These are phyloP conservation scores for Aureobasidium uvarum DNA, from an alignment of 2,329 filamentous ascomycete genomes.

Conservation along the genomic window DNA sequence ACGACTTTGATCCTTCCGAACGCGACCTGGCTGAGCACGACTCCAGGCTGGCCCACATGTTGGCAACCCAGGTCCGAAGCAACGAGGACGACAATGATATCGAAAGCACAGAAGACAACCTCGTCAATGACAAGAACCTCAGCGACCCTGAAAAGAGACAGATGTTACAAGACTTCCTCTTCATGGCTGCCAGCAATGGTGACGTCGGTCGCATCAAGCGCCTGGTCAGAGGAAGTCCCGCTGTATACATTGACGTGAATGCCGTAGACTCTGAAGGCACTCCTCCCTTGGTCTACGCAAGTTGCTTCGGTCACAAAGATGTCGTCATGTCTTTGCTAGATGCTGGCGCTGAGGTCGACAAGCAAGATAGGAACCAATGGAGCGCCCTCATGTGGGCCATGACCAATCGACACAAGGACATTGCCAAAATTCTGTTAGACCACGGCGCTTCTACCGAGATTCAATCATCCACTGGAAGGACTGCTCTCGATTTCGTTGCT, in stretches of 20 bases:
- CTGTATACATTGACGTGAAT: slow-evolving; percentile 77
- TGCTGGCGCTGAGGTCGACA: slow-evolving; percentile 84
- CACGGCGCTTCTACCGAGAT: slow-evolving; percentile 94
- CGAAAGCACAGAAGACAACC: slow-evolving; percentile 75
- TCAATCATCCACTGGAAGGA: slow-evolving; percentile 89
- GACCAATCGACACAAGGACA: slow-evolving; percentile 96
- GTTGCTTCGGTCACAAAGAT: slow-evolving; percentile 92
- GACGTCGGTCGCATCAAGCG: slow-evolving; percentile 77
- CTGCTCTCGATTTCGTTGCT: slow-evolving; percentile 91
- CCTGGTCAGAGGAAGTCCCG: slow-evolving; percentile 71
- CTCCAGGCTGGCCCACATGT: slow-evolving; percentile 87
- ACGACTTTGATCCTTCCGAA: slow-evolving; percentile 63
- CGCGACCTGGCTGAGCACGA: slow-evolving; percentile 66
- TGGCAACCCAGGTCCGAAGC: slow-evolving; percentile 88
- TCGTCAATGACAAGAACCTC: slow-evolving; percentile 71
- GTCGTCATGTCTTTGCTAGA: slow-evolving; percentile 82
- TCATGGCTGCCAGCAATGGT: slow-evolving; percentile 95
- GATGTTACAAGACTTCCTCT: slow-evolving; percentile 80
- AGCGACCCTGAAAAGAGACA: slow-evolving; percentile 74
- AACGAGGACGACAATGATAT: slow-evolving; percentile 62
- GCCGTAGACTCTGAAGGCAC: slow-evolving; percentile 91
- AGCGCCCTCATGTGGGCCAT: slow-evolving; percentile 99
- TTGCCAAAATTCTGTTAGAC: slow-evolving; percentile 88
- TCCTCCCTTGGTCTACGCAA: slow-evolving; percentile 94
- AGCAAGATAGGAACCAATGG: slow-evolving; percentile 95